Base-by-base conservation (phyloP, 345 rosid species). In the Melaleuca quinquenervia region DNA sequence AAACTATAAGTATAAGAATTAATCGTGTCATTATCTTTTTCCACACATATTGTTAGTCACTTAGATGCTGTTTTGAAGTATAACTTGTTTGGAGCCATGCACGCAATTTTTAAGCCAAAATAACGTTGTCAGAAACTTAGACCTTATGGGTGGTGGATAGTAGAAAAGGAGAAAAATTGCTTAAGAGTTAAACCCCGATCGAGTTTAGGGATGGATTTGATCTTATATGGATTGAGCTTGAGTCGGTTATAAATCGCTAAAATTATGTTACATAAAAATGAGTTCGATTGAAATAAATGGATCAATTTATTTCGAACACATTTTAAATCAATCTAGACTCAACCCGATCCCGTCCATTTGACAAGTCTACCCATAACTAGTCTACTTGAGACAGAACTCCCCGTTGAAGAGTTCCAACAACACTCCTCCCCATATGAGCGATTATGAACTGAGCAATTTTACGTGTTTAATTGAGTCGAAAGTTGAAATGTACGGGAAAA, bases 41-140 rank as follows among this genome's bases (percentile, higher is more conserved):
- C 21, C 8, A 7, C 15, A 7, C 3, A 6, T 64, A 8, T 15
- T 1, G 4, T 32, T 16, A 64, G 21, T 22, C 24, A 64, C 16
- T 7, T 1, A 64, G 78, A 64, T 64, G 26, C 11, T 4, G 21
- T 36, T 36, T 16, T 18, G 21, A 70, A 18, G 48, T 8, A 5
- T 32, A 16, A 4, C 1, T 2, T 70, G 7, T 70, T 0, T 32
- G 21, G 26, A 8, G 14, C 0, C 48, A 36, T 18, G 3, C 5
- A 70, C 0, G 78, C 21, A 18, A 70, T 1, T 0, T 4, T 32
- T 4, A 18, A 8, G 8, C 18, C 2, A 62, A 14, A 14, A 5
- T 0, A 0, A 62, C 27, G 10, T 0, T 29, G 16, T 6, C 1
- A 18, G 12, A 0, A 58, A 58, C 12, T 50, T 0, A 12, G 52